Conservation (phyloP, 371 early-diverging fungal species). For the Mortierella sp. region DNA sequence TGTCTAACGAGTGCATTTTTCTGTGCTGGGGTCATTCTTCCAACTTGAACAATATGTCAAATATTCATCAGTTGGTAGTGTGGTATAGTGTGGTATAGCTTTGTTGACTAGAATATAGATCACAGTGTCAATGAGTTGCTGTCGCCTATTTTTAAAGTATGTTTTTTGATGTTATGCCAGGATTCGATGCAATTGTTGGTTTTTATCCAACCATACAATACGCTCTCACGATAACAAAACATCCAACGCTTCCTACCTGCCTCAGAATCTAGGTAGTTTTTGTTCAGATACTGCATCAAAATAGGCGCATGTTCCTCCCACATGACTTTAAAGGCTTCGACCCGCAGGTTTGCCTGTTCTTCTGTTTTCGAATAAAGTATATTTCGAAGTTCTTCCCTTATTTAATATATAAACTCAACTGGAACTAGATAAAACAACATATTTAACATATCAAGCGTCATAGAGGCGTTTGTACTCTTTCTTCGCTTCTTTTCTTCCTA, state of each 20-base stretch:
- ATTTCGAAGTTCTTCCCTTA: not conserved
- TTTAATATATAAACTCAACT: not conserved
- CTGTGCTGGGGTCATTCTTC: too few species aligned
- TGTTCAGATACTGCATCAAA: constrained; percentile 8
- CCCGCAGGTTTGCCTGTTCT: not conserved
- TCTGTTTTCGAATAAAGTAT: not conserved
- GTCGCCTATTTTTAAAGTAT: constrained; percentile 8
- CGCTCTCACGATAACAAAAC: not conserved
- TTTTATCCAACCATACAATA: not conserved
- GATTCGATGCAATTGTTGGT: not conserved
- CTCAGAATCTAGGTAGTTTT: constrained; percentile 9
- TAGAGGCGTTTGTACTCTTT: not conserved
- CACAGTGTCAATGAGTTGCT: constrained; percentile 9
- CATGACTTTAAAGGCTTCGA: not conserved
- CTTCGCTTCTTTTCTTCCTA: not conserved
- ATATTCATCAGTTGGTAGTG: too few species aligned
- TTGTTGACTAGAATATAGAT: too few species aligned
- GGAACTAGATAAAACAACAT: too few species aligned
- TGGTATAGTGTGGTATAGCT: too few species aligned
- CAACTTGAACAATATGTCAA: too few species aligned
- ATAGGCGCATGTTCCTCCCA: not conserved
- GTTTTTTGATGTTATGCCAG: constrained; percentile 13
- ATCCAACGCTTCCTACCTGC: constrained; percentile 4
- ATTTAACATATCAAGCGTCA: not conserved
- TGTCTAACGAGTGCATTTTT: too few species aligned